Percentiles rank a stretch among this genome's conserved stretches.
Evolutionary conservation across 345 rosid species (phyloP).

Genomic region (Pugionium dolabratum): DNA sequence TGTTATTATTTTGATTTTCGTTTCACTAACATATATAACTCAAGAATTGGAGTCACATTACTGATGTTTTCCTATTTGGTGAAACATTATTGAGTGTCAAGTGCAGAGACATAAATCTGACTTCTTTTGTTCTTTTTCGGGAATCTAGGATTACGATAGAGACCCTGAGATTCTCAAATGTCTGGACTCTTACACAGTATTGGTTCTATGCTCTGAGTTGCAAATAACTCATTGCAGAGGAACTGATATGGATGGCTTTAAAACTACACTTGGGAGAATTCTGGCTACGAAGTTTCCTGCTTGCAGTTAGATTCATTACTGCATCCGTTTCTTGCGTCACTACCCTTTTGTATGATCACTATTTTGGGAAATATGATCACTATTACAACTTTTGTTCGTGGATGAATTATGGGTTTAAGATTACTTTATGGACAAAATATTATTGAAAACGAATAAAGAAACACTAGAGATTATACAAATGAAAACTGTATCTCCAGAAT

Average conservation of each 20-base stretch:
- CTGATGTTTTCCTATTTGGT: too few relatives aligned
- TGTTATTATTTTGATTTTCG: too few relatives aligned
- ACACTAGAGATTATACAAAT: too few relatives aligned
- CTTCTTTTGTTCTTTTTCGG: constrained; percentile 7
- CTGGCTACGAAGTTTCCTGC: constrained; percentile 37
- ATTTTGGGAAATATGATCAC: too few relatives aligned
- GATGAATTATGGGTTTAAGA: too few relatives aligned
- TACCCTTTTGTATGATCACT: too few relatives aligned
- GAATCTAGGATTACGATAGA: constrained; percentile 71
- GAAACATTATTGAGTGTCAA: constrained; percentile 7
- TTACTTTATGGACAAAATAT: too few relatives aligned
- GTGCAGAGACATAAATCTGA: constrained; percentile 18
- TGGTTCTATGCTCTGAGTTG: constrained; percentile 65
- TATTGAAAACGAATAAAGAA: too few relatives aligned
- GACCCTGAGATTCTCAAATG: constrained; percentile 62
- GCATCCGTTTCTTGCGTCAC: neutral
- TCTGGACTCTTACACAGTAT: constrained; percentile 49
- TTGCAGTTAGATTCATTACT: constrained; percentile 11
- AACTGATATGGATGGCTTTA: constrained; percentile 46
- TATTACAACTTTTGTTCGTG: too few relatives aligned
- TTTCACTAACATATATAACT: too few relatives aligned
- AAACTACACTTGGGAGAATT: constrained; percentile 43
- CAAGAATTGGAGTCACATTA: too few relatives aligned
- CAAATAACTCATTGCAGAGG: constrained; percentile 45
- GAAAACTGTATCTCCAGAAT: too few relatives aligned